A percentile compares a stretch with the other conserved stretches of the same genome.
Conservation (phyloP, 2,329 filamentous ascomycete species). For the Neocatenulostroma microsporum region DNA sequence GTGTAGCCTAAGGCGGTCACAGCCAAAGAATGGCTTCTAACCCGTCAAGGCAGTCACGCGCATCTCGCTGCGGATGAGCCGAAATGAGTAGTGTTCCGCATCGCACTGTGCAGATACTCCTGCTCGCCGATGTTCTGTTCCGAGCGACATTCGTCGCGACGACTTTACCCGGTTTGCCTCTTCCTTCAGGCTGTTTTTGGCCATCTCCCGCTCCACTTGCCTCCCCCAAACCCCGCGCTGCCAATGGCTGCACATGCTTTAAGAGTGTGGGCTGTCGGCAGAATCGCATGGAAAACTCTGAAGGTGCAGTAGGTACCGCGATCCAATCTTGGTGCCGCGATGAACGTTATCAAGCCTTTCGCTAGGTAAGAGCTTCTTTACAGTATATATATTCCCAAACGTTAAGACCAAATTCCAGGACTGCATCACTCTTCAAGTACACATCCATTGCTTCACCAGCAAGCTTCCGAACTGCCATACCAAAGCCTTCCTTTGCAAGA, state of each 20-base stretch:
- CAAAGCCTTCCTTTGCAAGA: neutral
- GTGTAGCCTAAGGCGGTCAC: too few relatives aligned
- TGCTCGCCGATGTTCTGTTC: too few relatives aligned
- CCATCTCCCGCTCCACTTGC: conserved; percentile 2
- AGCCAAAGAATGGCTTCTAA: too few relatives aligned
- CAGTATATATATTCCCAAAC: conserved; percentile 4
- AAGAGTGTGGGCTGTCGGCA: conserved; percentile 5
- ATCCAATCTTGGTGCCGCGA: neutral
- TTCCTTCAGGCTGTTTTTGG: conserved; percentile 3
- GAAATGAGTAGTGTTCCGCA: too few relatives aligned
- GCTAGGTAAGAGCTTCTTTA: conserved; percentile 4
- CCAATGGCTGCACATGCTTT: conserved; percentile 2
- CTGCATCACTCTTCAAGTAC: conserved; percentile 5
- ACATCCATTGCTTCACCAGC: conserved; percentile 1
- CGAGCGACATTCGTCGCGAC: too few relatives aligned
- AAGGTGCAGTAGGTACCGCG: neutral
- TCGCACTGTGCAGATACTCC: too few relatives aligned
- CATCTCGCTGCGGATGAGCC: too few relatives aligned
- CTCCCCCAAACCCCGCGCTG: conserved; percentile 3
- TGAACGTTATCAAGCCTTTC: conserved; percentile 8
- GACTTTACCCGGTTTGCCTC: conserved; percentile 3
- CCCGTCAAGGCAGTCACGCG: too few relatives aligned
- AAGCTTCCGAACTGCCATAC: neutral
- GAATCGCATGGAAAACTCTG: conserved; percentile 5
- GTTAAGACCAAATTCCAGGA: conserved; percentile 3